A percentile compares a stretch with the other conserved stretches of the same genome.
Conservation (phyloP, 2,329 filamentous ascomycete genomes). For the Venturia asperata region DNA sequence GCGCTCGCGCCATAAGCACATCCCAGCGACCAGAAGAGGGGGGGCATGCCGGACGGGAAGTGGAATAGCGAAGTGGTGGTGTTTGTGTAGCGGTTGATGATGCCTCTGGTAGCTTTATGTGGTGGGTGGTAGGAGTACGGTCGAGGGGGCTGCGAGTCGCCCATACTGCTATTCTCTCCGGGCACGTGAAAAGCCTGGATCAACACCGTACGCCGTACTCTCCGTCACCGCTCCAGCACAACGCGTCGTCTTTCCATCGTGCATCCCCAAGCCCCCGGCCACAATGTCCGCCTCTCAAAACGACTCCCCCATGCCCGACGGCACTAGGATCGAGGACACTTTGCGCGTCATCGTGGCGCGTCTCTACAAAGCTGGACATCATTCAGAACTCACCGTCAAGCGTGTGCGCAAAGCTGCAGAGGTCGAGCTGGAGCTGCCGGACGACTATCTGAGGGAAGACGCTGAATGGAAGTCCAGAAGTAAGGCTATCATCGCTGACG, state of each 20-base stretch:
- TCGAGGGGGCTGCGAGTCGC: background rate
- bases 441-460: constrained; percentile 50
- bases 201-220: too few relatives aligned
- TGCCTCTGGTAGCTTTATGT: too few relatives aligned
- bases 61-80: too few relatives aligned
- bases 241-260: background rate
- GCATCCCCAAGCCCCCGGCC: background rate
- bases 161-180: too few relatives aligned
- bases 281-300: constrained; percentile 16
- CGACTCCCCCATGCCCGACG: background rate
- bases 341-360: constrained; percentile 9
- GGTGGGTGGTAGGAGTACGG: too few relatives aligned
- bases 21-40: constrained; percentile 52
- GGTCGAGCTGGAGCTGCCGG: constrained; percentile 43
- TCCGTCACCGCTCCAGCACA: background rate
- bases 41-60: constrained; percentile 6
- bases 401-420: constrained; percentile 48
- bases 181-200: background rate
- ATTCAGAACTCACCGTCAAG: constrained; percentile 50
- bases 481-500: constrained; percentile 46
- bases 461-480: constrained; percentile 48
- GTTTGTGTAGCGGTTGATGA: too few relatives aligned
- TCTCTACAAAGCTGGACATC: constrained; percentile 32
- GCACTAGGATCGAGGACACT: background rate
- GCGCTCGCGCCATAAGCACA: constrained; percentile 56